Evolutionary conservation across 169 alveolate genomes (phyloP).

Genomic region (Eimeria acervulina): DNA sequence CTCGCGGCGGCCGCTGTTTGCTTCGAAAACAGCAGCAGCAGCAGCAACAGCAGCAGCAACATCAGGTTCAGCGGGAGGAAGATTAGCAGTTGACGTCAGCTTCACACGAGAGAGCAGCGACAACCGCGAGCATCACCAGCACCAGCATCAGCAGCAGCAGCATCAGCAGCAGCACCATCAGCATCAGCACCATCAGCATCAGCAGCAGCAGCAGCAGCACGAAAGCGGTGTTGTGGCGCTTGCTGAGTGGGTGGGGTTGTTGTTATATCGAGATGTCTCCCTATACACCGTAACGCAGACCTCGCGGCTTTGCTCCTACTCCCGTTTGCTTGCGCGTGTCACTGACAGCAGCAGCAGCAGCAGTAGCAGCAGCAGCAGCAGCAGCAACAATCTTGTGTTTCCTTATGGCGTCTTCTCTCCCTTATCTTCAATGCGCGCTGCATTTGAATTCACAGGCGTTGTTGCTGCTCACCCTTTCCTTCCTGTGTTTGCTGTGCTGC

Average conservation of each 20-base stretch:
- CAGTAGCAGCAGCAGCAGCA: constrained; percentile 67
- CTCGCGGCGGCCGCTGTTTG: constrained; percentile 38
- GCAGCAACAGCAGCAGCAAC: constrained; percentile 33
- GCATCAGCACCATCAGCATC: too few species aligned
- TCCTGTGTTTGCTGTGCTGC: constrained; percentile 75
- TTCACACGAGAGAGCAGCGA: not conserved
- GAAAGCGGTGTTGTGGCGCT: not conserved
- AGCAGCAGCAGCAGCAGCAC: constrained; percentile 38
- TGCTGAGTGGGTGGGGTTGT: constrained; percentile 58
- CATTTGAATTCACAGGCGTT: constrained; percentile 69
- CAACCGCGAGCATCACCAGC: not conserved
- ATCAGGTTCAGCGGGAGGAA: not conserved
- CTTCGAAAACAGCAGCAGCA: constrained; percentile 6
- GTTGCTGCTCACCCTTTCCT: constrained; percentile 76
- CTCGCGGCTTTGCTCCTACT: constrained; percentile 36
- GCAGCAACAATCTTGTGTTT: constrained; percentile 48
- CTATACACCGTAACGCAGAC: constrained; percentile 44
- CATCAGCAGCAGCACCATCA: too few species aligned
- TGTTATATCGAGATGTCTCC: constrained; percentile 48
- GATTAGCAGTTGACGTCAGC: not conserved
- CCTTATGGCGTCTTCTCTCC: constrained; percentile 72
- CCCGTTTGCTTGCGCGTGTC: constrained; percentile 58
- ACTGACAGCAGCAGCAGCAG: constrained; percentile 59
- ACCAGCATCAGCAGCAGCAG: too few species aligned
- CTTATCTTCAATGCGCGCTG: constrained; percentile 61